Evolutionary conservation across 2,329 filamentous ascomycete species (phyloP).

Genomic region (Endocalyx cinctus): DNA sequence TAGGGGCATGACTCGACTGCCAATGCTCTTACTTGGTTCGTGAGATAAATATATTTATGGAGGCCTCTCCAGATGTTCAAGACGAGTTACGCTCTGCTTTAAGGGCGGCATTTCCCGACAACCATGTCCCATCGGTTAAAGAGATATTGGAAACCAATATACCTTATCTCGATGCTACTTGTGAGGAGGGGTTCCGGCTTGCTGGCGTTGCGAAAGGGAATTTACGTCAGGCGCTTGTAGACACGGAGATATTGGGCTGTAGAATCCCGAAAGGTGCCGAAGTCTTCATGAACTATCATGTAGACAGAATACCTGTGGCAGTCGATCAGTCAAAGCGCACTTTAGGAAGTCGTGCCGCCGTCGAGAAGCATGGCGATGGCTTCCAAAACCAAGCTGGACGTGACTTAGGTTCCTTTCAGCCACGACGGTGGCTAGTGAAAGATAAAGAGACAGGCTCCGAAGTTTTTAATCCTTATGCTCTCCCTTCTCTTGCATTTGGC

Average conservation of each 20-base stretch:
- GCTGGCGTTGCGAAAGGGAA: conserved; percentile 7
- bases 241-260: conserved; percentile 10
- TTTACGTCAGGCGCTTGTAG: conserved; percentile 8
- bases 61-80: conserved; percentile 7
- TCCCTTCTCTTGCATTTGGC: conserved; percentile 31
- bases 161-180: conserved; percentile 9
- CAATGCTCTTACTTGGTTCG: conserved; percentile 12
- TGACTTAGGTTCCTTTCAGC: conserved; percentile 28
- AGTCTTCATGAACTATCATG: conserved; percentile 18
- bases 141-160: conserved; percentile 11
- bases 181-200: conserved; percentile 9
- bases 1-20: conserved; percentile 13
- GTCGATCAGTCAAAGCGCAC: conserved; percentile 27
- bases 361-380: conserved; percentile 21
- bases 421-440: conserved; percentile 33
- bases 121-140: conserved; percentile 2
- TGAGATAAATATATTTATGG: conserved; percentile 13
- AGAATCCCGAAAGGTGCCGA: conserved; percentile 13
- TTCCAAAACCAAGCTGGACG: conserved; percentile 14
- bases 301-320: conserved; percentile 10
- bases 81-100: conserved; percentile 5
- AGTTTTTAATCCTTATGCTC: conserved; percentile 28
- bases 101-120: conserved; percentile 4
- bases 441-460: conserved; percentile 19
- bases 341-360: conserved; percentile 20